Evolutionary conservation across 441 rosid genomes (phyloP), one percentile per base, ranked within the genome.

Genomic region (Daphne laureola): DNA sequence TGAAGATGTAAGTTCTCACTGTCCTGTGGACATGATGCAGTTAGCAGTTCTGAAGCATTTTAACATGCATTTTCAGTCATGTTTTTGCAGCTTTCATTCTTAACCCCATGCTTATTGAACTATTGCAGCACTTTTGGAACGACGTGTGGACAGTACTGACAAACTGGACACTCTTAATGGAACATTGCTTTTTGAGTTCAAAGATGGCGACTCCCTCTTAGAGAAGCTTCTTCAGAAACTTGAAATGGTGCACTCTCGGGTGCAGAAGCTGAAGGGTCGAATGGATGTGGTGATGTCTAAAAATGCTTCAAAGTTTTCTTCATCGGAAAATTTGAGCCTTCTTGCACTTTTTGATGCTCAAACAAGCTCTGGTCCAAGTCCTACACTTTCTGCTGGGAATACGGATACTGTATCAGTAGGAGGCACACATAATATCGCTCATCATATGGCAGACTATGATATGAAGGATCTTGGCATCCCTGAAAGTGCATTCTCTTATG

Each of bases 261-360:
- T 92, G 69, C 75, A 70, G 46, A 87, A 76, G 54, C 70, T 92
- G 71, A 89, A 74, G 78, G 58, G 64, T 36, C 90, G 73, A 61
- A 78, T 84, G 26, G 95, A 89, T 51, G 46, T 56, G 40, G 62
- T 83, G 62, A 74, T 83, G 59, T 72, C 90, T 11, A 81, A 80
- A 71, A 81, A 80, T 72, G 84, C 83, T 17, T 73, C 83, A 17
- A 89, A 73, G 67, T 81, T 93, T 68, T 89, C 96, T 43, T 89
- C 98, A 53, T 93, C 85, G 0, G 97, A 89, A 79, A 89, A 84
- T 66, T 61, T 84, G 71, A 86, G 89, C 75, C 90, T 81, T 62
- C 88, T 89, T 60, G 91, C 78, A 44, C 66, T 79, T 15, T 63
- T 63, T 27, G 92, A 79, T 58, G 82, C 63, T 35, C 88, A 82